Conservation (phyloP, 331 rosid genomes). For the Telfairia occidentalis region DNA sequence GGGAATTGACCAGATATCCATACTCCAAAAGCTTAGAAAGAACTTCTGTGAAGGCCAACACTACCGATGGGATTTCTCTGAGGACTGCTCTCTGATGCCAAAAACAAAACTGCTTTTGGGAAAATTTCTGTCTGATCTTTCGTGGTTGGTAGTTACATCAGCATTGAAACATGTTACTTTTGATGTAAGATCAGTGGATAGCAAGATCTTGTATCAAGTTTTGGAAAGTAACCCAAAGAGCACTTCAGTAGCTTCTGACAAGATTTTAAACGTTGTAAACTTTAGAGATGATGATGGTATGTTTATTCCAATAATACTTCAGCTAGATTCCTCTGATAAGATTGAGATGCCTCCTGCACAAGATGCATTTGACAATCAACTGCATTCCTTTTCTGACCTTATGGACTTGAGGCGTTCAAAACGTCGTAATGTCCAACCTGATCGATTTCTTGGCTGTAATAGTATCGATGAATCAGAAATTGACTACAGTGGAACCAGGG, state of each 20-base stretch:
- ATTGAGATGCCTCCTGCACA: slow-evolving; percentile 12
- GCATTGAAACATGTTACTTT: slow-evolving; percentile 44
- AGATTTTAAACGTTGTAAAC: slow-evolving; percentile 32
- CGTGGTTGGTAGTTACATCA: slow-evolving; percentile 77
- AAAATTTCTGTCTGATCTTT: slow-evolving; percentile 49
- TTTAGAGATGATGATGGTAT: slow-evolving; percentile 41
- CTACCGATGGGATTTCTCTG: slow-evolving; percentile 65
- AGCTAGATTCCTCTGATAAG: slow-evolving; percentile 24
- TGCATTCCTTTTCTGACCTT: slow-evolving; percentile 19
- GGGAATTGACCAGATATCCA: slow-evolving; percentile 46
- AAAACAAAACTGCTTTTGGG: slow-evolving; percentile 62
- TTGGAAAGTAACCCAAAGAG: slow-evolving; percentile 21
- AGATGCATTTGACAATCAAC: slow-evolving; percentile 23
- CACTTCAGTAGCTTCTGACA: slow-evolving; percentile 21
- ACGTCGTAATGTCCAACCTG: slow-evolving; percentile 73
- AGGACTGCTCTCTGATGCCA: slow-evolving; percentile 41
- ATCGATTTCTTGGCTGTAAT: slow-evolving; percentile 63
- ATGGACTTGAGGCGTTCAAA: slow-evolving; percentile 71
- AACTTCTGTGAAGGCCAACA: slow-evolving; percentile 33
- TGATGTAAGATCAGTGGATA: slow-evolving; percentile 50
- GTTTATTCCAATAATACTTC: slow-evolving; percentile 33
- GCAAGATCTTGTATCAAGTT: slow-evolving; percentile 62
- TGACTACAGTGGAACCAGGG: slow-evolving; percentile 45
- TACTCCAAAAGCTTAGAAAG: slow-evolving; percentile 58
- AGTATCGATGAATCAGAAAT: slow-evolving; percentile 34